These are phyloP conservation scores for Rubroshorea leprosula DNA, from an alignment of 345 rosid species.

Conservation along the genomic window DNA sequence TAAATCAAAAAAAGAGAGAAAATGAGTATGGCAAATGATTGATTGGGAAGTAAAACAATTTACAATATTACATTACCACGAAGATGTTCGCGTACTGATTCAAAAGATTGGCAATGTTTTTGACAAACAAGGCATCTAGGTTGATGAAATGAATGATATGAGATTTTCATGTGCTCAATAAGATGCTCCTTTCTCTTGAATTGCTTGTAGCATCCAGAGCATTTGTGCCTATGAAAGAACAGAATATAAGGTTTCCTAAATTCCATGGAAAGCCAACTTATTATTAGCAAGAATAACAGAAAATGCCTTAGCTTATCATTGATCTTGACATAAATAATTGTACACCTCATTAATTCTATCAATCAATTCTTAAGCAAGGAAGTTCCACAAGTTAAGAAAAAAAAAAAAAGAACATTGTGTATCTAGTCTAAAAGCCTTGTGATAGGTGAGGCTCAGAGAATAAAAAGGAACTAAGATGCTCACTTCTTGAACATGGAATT, in stretches of 20 bases:
- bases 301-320: not conserved
- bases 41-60: not conserved
- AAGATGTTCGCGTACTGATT: slow-evolving; percentile 66
- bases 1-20: slow-evolving; percentile 7
- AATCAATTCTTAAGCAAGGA: not conserved
- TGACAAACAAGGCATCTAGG: slow-evolving; percentile 59
- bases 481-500: too few species aligned
- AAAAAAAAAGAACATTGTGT: not conserved
- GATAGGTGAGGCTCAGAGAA: not conserved
- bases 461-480: not conserved
- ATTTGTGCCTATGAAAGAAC: slow-evolving; percentile 45
- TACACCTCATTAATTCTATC: not conserved
- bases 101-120: slow-evolving; percentile 70
- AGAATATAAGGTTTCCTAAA: not conserved
- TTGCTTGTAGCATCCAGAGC: slow-evolving; percentile 69
- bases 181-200: slow-evolving; percentile 67
- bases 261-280: not conserved
- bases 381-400: not conserved
- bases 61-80: slow-evolving; percentile 29
- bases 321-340: not conserved
- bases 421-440: not conserved
- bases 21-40: not conserved
- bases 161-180: slow-evolving; percentile 71
- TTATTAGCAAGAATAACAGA: not conserved
- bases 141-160: slow-evolving; percentile 68